Conservation (phyloP, 257 asterid genomes). For the Cynanchum wilfordii region DNA sequence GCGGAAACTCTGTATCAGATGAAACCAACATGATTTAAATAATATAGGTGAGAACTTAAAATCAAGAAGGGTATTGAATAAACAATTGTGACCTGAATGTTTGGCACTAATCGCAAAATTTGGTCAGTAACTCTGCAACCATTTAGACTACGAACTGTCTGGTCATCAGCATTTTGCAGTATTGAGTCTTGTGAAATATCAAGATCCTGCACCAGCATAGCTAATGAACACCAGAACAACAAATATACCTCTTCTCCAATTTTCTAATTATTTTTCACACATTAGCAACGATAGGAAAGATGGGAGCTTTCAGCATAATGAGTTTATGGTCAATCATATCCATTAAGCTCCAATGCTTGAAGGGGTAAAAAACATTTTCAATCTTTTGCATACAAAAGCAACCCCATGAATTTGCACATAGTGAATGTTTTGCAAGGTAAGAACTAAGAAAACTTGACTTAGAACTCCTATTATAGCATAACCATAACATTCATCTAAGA, state of each 20-base stretch:
- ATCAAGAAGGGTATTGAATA: background rate
- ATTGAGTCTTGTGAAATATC: slow-evolving; percentile 80
- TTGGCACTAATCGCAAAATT: slow-evolving; percentile 72
- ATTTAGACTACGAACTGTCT: slow-evolving; percentile 84
- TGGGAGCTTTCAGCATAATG: background rate
- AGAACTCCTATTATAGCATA: background rate
- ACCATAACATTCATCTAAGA: background rate
- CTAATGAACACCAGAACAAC: background rate
- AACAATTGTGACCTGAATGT: slow-evolving; percentile 51
- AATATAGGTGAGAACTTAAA: background rate
- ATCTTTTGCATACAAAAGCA: background rate
- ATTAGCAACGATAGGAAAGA: background rate
- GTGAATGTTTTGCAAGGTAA: background rate
- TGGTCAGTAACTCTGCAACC: slow-evolving; percentile 90
- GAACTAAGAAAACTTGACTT: background rate
- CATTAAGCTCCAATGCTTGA: background rate
- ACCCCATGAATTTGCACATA: background rate
- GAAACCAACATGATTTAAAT: background rate
- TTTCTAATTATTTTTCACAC: background rate
- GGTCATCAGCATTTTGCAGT: slow-evolving; percentile 77
- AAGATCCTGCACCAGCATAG: slow-evolving; percentile 42
- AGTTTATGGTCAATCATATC: background rate
- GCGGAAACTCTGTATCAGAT: slow-evolving; percentile 31
- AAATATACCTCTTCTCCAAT: background rate
- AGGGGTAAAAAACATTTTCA: background rate